Conservation (phyloP, 2,329 filamentous ascomycete species). For the Hypomyces perniciosus region DNA sequence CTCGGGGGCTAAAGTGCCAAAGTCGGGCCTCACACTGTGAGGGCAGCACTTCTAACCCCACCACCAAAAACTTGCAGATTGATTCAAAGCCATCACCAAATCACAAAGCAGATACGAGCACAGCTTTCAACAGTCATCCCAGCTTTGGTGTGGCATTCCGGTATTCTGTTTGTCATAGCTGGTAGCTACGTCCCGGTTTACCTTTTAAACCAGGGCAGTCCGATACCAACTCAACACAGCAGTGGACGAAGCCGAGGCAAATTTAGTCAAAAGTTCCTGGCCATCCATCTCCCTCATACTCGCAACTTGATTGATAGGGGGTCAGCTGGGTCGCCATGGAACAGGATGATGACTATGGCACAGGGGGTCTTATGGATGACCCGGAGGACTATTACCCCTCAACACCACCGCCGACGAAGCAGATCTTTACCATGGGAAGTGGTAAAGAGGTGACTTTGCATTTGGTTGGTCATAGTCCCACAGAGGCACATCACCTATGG, state of each 20-base stretch:
- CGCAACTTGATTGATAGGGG: not conserved
- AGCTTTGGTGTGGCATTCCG: too few species aligned
- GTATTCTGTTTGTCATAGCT: too few species aligned
- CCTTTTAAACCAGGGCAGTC: too few species aligned
- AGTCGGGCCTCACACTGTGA: constrained; percentile 10
- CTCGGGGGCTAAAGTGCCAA: not conserved
- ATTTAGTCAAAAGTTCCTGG: too few species aligned
- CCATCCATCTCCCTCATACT: not conserved
- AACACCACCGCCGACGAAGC: constrained; percentile 67
- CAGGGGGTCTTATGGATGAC: constrained; percentile 64
- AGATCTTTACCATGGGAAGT: constrained; percentile 62
- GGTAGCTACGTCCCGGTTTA: too few species aligned
- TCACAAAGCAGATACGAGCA: not conserved
- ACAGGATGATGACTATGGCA: constrained; percentile 31
- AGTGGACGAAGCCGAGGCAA: too few species aligned
- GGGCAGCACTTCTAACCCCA: constrained; percentile 5
- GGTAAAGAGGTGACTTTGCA: constrained; percentile 63
- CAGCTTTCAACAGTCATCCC: too few species aligned
- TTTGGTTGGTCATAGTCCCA: constrained; percentile 79
- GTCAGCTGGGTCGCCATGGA: constrained; percentile 20
- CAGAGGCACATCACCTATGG: constrained; percentile 90
- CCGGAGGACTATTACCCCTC: constrained; percentile 75
- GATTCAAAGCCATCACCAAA: not conserved
- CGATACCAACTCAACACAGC: too few species aligned
- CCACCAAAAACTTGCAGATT: constrained; percentile 7